Base-by-base conservation (phyloP, 2,329 filamentous ascomycete genomes). In the Claviceps humidiphila region DNA sequence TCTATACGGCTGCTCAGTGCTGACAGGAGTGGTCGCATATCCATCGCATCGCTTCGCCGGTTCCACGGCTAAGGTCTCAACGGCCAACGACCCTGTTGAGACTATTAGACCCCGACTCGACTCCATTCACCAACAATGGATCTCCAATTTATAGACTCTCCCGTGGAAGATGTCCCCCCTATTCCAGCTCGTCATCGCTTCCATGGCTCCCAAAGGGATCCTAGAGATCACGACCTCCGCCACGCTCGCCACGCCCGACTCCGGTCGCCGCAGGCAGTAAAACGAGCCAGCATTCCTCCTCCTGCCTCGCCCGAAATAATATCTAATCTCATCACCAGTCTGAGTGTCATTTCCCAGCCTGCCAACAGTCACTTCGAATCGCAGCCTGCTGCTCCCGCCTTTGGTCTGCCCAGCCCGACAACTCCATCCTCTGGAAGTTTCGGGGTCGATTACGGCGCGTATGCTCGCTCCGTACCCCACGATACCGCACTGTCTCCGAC, bases 391-490 rank as follows among this genome's bases (percentile, higher is more conserved):
- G 66, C 70, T 14, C 68, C 72, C 38, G 66, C 60, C 55, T 61
- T 70, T 49, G 70, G 71, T 20, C 57, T 70, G 7, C 68, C 72
- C 17, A 71, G 67, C 4, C 69, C 71, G 6, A 50, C 57, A 13
- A 61, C 55, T 44, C 66, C 70, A 11, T 62, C 58, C 41, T 67
- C 68, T 6, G 76, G 76, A 44, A 77, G 76, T 55, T 87, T 86
- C 64, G 84, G 85, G 47, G 78, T 87, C 68, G 85, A 87, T 63
- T 88, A 88, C 74, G 80, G 83, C 54, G 76, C 80, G 54, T 84
- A 80, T 65, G 71, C 75, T 49, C 70, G 75, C 47, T 71, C 76
- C 4, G 69, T 72, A 17, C 68, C 74, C 37, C 73, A 74, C 50
- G 73, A 78, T 17, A 61, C 74, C 13, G 62, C 71, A 45, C 71